These are phyloP conservation scores for Lepidium didymum DNA, from an alignment of 345 rosid species.

Conservation along the genomic window DNA sequence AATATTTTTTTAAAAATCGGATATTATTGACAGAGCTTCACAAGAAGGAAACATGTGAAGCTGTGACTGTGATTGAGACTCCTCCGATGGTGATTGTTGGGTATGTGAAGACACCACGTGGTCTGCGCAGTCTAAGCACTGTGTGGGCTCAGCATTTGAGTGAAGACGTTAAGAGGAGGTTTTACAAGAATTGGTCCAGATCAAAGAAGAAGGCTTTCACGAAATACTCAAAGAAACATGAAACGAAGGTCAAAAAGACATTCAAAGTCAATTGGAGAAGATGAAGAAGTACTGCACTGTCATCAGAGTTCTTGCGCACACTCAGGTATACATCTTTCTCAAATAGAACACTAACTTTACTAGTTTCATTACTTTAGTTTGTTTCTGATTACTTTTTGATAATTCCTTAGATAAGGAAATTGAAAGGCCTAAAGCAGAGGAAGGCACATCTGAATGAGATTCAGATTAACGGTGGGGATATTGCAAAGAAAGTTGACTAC, in stretches of 20 bases:
- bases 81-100: constrained; percentile 95
- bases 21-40: constrained; percentile 80
- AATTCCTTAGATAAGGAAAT: constrained; percentile 51
- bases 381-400: neutral
- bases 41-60: constrained; percentile 94
- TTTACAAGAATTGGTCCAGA: constrained; percentile 85
- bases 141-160: constrained; percentile 92
- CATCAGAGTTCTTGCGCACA: constrained; percentile 84
- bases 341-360: neutral
- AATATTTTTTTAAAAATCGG: too few species aligned
- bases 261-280: constrained; percentile 65
- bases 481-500: constrained; percentile 75
- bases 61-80: constrained; percentile 74
- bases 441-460: constrained; percentile 90
- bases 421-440: constrained; percentile 93
- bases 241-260: constrained; percentile 69
- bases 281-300: constrained; percentile 77
- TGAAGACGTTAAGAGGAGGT: constrained; percentile 81
- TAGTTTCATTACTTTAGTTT: neutral
- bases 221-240: constrained; percentile 54
- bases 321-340: constrained; percentile 36
- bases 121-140: constrained; percentile 67
- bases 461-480: constrained; percentile 81
- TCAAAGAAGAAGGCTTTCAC: constrained; percentile 90
- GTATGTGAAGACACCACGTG: constrained; percentile 73